Evolutionary conservation across 345 rosid genomes (phyloP).

Genomic region (Ceriops decandra): DNA sequence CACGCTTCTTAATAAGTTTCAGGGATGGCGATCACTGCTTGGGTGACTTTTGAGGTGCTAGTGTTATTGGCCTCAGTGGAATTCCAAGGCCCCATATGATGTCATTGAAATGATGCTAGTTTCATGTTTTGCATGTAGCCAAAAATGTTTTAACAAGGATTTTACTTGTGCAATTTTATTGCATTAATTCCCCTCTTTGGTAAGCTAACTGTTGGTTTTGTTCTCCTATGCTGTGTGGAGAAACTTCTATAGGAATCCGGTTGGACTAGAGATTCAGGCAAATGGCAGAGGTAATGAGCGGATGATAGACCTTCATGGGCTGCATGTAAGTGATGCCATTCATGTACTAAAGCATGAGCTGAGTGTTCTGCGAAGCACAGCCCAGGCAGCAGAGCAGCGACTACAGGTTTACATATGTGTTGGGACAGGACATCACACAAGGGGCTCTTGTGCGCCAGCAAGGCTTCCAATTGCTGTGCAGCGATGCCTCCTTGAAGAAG

Average conservation of each 20-base stretch:
- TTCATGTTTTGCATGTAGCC: too few relatives aligned
- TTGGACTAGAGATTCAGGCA: constrained; percentile 49
- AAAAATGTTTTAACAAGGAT: background rate
- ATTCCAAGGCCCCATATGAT: too few relatives aligned
- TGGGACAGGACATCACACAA: constrained; percentile 94
- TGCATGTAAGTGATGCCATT: constrained; percentile 88
- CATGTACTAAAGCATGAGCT: constrained; percentile 83
- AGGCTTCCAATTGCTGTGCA: constrained; percentile 92
- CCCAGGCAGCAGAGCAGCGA: constrained; percentile 72
- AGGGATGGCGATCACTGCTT: background rate
- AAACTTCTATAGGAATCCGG: constrained; percentile 59
- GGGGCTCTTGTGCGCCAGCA: constrained; percentile 85
- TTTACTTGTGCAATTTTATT: background rate
- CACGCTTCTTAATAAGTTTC: background rate
- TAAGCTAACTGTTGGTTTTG: constrained; percentile 12
- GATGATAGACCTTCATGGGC: constrained; percentile 96
- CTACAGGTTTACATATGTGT: constrained; percentile 88
- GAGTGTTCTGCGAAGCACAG: constrained; percentile 60
- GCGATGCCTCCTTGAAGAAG: constrained; percentile 85
- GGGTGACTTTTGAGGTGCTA: too few relatives aligned
- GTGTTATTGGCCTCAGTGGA: too few relatives aligned
- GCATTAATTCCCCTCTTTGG: background rate
- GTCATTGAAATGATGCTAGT: too few relatives aligned
- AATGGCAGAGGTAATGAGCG: constrained; percentile 72
- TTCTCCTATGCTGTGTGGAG: constrained; percentile 5